Evolutionary conservation across 148 eudicot species (phyloP), one percentile per base, ranked within the genome.

Genomic region (Mesembryanthemum crystallinum): DNA sequence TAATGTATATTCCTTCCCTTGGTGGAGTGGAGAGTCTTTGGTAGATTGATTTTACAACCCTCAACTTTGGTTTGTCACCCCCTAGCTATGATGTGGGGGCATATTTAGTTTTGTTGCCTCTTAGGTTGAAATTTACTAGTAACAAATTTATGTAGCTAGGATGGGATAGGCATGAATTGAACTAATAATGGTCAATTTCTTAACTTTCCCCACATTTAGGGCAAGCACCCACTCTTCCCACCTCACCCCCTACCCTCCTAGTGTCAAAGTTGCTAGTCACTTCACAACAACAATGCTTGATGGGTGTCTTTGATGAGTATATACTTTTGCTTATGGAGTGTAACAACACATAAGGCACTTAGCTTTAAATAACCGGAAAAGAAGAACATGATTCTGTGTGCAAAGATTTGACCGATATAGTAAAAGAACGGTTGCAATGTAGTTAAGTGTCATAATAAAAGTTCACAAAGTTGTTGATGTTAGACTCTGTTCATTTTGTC

Each of bases 21-120:
- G n/a, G n/a, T n/a, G n/a, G n/a, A 35, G 74, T 74, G 77, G 77
- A 73, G 59, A 61, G 4, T 35, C 6, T 35, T 20, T 66, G 27
- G 47, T 47, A 29, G 67, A 59, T 79, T 79, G 82, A 79, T 73
- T 73, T 73, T 67, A 79, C 73, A 23, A 35, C 39, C 39, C 39
- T 6, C 77, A 59, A 61, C 82, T 69, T 25, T 73, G 72, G 27
- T 37, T 21, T 65, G 25, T 33, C 47, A 21, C 45, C 69, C 71
- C 15, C 30, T 4, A 3, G n/a, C n/a, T 37, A 29, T 27, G 39
- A 18, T 47, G 73, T 51, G 60, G 72, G 37, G 11, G 30, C 18
- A 35, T 35, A 35, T 35, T 35, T 13, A 37, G 8, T n/a, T 27
- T 32, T 32, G 20, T 33, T 33, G 67, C 25, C 47, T 65, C 69